Percentiles rank a stretch among this genome's conserved stretches.
Conservation (phyloP, 108 stramenopile genomes). For the Heterococcus sp. region DNA sequence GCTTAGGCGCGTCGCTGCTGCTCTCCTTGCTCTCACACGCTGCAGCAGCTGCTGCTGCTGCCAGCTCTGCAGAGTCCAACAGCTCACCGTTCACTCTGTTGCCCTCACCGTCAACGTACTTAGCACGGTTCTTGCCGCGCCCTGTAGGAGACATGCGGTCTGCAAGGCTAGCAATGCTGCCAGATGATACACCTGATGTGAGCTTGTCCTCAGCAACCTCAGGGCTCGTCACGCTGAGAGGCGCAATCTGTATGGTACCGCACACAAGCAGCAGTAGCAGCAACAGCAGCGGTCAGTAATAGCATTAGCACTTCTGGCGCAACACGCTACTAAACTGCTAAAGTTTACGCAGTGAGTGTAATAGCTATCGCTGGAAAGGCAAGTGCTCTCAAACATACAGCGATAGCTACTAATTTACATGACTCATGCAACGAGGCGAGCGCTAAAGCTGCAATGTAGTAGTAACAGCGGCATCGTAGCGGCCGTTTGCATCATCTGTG, state of each 20-base stretch:
- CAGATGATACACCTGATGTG: no score
- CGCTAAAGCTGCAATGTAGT: no score
- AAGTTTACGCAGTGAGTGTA: no score
- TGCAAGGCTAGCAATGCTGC: not conserved
- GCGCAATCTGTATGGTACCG: not conserved
- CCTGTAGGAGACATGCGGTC: not conserved
- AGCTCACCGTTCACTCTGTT: not conserved
- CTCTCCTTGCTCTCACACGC: not conserved
- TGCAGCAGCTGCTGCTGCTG: not conserved
- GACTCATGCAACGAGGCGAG: no score
- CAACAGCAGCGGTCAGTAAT: not conserved
- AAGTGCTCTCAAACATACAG: no score
- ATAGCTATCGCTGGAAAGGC: no score
- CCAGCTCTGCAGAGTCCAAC: not conserved
- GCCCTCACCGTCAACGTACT: not conserved
- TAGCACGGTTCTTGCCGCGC: not conserved
- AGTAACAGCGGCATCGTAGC: no score
- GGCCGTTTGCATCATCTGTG: no score
- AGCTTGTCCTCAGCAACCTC: not conserved
- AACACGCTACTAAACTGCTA: no score
- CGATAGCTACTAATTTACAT: no score
- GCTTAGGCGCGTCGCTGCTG: not conserved
- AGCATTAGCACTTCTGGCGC: no score
- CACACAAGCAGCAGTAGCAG: not conserved
- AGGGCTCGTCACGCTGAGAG: not conserved